phyloP scores from a whole-genome alignment of 768 basidiomycete genomes.

The Dioszegia crocea region DNA sequence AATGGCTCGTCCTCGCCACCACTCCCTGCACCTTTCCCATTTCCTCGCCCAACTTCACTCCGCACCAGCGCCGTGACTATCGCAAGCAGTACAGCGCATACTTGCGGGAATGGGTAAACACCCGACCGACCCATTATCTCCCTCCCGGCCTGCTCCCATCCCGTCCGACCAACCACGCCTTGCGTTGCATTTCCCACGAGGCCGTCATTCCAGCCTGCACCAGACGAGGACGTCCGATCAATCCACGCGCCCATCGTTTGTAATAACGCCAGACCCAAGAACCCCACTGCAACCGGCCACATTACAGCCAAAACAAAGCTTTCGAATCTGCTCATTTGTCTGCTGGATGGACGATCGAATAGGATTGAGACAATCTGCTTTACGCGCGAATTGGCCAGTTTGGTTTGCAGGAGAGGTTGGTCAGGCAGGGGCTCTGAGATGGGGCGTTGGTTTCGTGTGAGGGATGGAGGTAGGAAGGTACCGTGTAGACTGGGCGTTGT shows the following conservation, averaged over 20 bases:
- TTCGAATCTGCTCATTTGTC: conserved; percentile 29
- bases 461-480: conserved; percentile 28
- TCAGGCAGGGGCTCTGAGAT: conserved; percentile 15
- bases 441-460: conserved; percentile 23
- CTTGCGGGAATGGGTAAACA: neutral
- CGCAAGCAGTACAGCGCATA: neutral
- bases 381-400: conserved; percentile 35
- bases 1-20: too few relatives aligned
- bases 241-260: conserved; percentile 5
- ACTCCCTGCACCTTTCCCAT: neutral
- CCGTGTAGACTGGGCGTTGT: conserved; percentile 38
- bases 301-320: conserved; percentile 23
- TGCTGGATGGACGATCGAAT: conserved; percentile 26
- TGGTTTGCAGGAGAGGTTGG: conserved; percentile 37
- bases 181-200: neutral
- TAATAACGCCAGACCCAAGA: conserved; percentile 24
- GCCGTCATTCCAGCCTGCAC: neutral
- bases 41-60: neutral
- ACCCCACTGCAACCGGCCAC: conserved; percentile 29
- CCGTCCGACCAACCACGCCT: neutral
- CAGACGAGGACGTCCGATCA: neutral
- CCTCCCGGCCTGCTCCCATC: neutral
- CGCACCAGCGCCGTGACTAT: neutral
- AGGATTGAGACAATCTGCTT: conserved; percentile 40
- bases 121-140: neutral